These are phyloP conservation scores for Mesembryanthemum crystallinum DNA, from an alignment of 148 eudicot species.

Conservation along the genomic window DNA sequence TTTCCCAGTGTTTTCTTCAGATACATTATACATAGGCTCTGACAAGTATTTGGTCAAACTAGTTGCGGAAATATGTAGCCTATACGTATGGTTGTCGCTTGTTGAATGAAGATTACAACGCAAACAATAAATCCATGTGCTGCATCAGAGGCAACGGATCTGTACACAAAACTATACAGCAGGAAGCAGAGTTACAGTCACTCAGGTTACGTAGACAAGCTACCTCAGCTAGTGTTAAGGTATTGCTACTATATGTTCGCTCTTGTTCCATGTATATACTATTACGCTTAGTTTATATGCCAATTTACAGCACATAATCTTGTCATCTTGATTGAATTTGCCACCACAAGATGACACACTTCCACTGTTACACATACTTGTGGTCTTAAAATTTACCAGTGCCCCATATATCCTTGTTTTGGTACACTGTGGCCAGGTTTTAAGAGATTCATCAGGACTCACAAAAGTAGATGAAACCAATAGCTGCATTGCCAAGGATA, in stretches of 20 bases:
- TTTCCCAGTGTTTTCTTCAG: constrained; percentile 5
- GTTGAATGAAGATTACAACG: constrained; percentile 39
- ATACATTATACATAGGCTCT: not conserved
- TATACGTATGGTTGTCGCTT: constrained; percentile 61
- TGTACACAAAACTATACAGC: constrained; percentile 30
- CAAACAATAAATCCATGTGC: constrained; percentile 27
- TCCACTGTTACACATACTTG: too few relatives aligned
- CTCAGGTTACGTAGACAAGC: constrained; percentile 40
- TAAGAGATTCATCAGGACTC: constrained; percentile 19
- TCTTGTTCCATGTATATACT: too few relatives aligned
- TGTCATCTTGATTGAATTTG: too few relatives aligned
- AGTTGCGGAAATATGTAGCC: constrained; percentile 77
- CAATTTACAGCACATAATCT: too few relatives aligned
- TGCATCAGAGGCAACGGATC: constrained; percentile 33
- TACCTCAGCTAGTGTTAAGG: constrained; percentile 37
- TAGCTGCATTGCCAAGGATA: not conserved
- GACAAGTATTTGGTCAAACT: not conserved
- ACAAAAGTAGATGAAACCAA: constrained; percentile 19
- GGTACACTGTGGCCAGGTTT: constrained; percentile 22
- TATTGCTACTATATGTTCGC: too few relatives aligned
- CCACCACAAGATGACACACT: too few relatives aligned
- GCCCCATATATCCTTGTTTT: too few relatives aligned
- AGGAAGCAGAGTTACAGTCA: constrained; percentile 31
- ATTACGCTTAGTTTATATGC: too few relatives aligned
- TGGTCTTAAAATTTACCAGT: too few relatives aligned